These are phyloP conservation scores for Gymnopilus dilepis DNA, from an alignment of 768 basidiomycete species.

Conservation along the genomic window DNA sequence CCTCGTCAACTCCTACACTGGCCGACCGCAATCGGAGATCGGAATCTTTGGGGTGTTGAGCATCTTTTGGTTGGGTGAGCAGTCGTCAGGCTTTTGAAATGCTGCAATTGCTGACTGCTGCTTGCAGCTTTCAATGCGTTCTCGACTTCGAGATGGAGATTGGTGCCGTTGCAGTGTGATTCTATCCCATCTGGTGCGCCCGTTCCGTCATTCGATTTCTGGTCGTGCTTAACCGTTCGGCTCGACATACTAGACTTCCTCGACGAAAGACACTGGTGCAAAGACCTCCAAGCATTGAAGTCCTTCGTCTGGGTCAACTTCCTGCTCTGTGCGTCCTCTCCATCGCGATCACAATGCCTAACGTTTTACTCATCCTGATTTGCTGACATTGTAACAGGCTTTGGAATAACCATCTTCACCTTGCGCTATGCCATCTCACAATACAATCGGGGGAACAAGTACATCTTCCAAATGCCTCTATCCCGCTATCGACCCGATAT, in stretches of 20 bases:
- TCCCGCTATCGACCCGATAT: slow-evolving; percentile 50
- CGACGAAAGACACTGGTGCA: slow-evolving; percentile 57
- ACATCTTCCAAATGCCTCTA: slow-evolving; percentile 56
- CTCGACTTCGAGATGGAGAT: slow-evolving; percentile 61
- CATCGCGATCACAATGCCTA: not conserved
- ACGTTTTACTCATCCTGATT: not conserved
- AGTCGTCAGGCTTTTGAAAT: not conserved
- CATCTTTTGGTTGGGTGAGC: slow-evolving; percentile 61
- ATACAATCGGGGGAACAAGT: slow-evolving; percentile 49
- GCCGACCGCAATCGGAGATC: slow-evolving; percentile 53
- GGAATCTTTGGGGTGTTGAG: slow-evolving; percentile 49
- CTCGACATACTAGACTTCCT: slow-evolving; percentile 38
- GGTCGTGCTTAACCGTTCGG: not conserved
- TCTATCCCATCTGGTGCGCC: slow-evolving; percentile 51
- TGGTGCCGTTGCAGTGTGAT: slow-evolving; percentile 52
- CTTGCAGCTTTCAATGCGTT: slow-evolving; percentile 59
- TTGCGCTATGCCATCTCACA: slow-evolving; percentile 51
- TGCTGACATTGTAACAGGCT: slow-evolving; percentile 37
- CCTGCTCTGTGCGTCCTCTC: slow-evolving; percentile 46
- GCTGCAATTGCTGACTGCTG: not conserved
- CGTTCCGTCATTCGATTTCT: not conserved
- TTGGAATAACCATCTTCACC: slow-evolving; percentile 44
- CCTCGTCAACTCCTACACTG: slow-evolving; percentile 46
- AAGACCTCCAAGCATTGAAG: slow-evolving; percentile 57
- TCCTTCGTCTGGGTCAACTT: slow-evolving; percentile 66